Base-by-base conservation (phyloP, 768 basidiomycete genomes). In the Neoboletus subvelutipes region DNA sequence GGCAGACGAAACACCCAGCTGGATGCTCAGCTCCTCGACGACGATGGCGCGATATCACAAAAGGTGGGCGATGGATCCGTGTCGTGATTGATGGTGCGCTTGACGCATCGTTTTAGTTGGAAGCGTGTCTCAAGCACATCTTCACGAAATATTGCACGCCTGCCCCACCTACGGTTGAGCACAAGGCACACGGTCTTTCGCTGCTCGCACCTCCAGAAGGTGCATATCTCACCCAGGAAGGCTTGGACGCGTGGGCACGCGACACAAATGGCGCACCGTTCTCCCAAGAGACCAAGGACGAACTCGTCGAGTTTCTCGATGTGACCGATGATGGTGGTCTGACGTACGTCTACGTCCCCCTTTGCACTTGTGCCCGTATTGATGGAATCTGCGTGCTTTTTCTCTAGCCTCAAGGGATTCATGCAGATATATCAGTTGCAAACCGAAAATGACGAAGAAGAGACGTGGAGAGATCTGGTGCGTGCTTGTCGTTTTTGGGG, bases 241-340 rank as follows among this genome's bases (percentile, higher is more conserved):
- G 83, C 9, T 71, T 92, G 50, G 90, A 92, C 69, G 76, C 77
- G 42, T 93, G 88, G 86, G 89, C 90, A 13, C 73, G 72, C 26
- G 91, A 90, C 55, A 93, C 91, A 11, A 93, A 93, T 58, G 91
- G 90, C n/a, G 77, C 79, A 39, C 84, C 87, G n/a, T 89, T 92
- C 58, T 80, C 85, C 5, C 76, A 84, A 50, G 90, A 87, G 63
- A 86, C 87, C 18, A 92, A 90, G 70, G 83, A 88, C 41, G 91
- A 93, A 67, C 78, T 92, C 28, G 71, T 82, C 50, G 86, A 90
- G 61, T 88, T 86, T 64, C 78, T 93, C 61, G 89, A 92, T 73
- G 81, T 86, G 22, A 87, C 82, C 22, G 86, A 85, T 39, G 82
- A 85, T 42, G 87, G 88, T 12, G 75, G 80, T 59, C 76, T 92